Percentiles rank a stretch among this genome's conserved stretches.
phyloP scores from a whole-genome alignment of 768 basidiomycete species.

The Lentinula guzmanii region DNA sequence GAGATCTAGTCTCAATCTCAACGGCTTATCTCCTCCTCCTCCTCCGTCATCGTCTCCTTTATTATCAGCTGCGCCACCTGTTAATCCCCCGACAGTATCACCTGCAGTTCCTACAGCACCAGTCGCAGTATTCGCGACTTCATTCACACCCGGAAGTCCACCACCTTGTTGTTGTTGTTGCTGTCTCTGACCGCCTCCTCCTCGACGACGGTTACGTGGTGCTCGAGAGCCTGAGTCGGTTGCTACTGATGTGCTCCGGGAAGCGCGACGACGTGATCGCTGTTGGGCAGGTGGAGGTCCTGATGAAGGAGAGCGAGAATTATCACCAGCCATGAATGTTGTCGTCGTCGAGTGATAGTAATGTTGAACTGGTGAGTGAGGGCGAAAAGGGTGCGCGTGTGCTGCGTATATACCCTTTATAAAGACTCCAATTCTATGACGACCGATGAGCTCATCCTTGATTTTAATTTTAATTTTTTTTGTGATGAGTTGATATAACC shows the following conservation, averaged over 20 bases:
- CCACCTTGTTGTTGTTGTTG: neutral
- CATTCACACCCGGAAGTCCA: constrained; percentile 3
- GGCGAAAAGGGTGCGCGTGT: neutral
- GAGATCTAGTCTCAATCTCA: constrained; percentile 11
- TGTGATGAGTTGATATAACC: no score
- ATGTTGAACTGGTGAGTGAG: neutral
- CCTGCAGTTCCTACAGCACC: constrained; percentile 2
- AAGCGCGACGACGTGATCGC: neutral
- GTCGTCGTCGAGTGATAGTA: neutral
- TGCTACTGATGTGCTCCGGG: neutral
- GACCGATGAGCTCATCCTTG: neutral
- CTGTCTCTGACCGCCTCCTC: neutral
- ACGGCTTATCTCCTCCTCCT: constrained; percentile 6
- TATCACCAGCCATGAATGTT: neutral
- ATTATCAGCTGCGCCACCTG: neutral
- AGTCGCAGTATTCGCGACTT: constrained; percentile 6
- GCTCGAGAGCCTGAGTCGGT: constrained; percentile 1
- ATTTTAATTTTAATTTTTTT: no score
- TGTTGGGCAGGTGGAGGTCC: neutral
- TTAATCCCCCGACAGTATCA: constrained; percentile 4
- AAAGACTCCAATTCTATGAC: neutral
- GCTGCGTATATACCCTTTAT: neutral
- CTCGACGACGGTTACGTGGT: constrained; percentile 6
- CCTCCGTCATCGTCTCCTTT: constrained; percentile 7
- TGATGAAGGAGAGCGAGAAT: neutral